Conservation (phyloP, 2,329 filamentous ascomycete genomes). For the Exophiala lecanii-corni region DNA sequence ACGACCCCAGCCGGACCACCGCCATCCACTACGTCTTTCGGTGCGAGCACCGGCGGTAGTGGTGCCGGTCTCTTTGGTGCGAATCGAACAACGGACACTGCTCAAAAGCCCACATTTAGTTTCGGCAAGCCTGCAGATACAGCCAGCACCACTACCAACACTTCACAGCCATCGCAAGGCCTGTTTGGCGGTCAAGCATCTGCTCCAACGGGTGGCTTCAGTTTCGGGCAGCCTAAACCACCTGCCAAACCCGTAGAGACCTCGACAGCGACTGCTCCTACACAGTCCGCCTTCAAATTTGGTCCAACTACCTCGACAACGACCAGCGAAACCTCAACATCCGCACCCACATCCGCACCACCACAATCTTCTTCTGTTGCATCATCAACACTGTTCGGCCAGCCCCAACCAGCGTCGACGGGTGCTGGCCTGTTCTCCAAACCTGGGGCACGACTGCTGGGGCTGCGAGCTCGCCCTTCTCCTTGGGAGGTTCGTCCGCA, state of each 20-base stretch:
- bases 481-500: background rate
- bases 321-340: slow-evolving; percentile 1
- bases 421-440: slow-evolving; percentile 14
- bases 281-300: slow-evolving; percentile 15
- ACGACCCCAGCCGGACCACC: slow-evolving; percentile 50
- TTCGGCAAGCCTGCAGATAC: slow-evolving; percentile 31
- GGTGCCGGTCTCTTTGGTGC: slow-evolving; percentile 31
- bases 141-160: slow-evolving; percentile 28
- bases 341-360: slow-evolving; percentile 8
- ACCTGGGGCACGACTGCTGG: slow-evolving; percentile 11
- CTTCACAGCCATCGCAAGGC: slow-evolving; percentile 24
- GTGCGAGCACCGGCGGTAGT: slow-evolving; percentile 27
- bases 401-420: slow-evolving; percentile 4
- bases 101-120: slow-evolving; percentile 18
- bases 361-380: slow-evolving; percentile 15
- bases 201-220: slow-evolving; percentile 12
- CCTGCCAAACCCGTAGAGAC: slow-evolving; percentile 10
- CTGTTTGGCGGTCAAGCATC: slow-evolving; percentile 38
- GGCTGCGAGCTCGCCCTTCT: slow-evolving; percentile 1
- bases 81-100: slow-evolving; percentile 24
- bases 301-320: slow-evolving; percentile 2
- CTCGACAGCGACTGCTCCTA: slow-evolving; percentile 7
- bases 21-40: slow-evolving; percentile 31
- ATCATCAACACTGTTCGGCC: slow-evolving; percentile 10
- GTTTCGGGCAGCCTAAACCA: slow-evolving; percentile 15